Percentiles rank a stretch among this genome's conserved stretches.
phyloP scores from a whole-genome alignment of 2,329 filamentous ascomycete genomes.

The Trichophyton mentagrophytes region DNA sequence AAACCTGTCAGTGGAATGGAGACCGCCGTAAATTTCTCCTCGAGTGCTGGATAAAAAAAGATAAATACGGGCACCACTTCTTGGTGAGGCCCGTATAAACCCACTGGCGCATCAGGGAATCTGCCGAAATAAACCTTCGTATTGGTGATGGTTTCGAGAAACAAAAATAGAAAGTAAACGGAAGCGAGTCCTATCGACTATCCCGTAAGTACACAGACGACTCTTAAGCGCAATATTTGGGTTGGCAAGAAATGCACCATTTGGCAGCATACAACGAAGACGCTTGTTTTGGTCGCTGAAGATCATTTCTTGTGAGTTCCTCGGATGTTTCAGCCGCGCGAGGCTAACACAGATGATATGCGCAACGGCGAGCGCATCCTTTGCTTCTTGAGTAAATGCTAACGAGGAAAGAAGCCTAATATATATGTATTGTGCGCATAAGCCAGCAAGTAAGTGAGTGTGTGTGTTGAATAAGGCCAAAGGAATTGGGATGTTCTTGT shows the following conservation, averaged over 20 bases:
- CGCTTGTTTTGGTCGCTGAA: not conserved
- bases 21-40: not conserved
- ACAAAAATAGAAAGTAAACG: not conserved
- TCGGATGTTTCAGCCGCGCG: conserved; percentile 1
- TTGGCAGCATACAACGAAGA: not conserved
- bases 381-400: not conserved
- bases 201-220: not conserved
- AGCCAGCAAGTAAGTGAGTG: not conserved
- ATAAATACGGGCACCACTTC: conserved; percentile 1
- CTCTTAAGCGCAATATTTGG: not conserved
- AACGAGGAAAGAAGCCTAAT: not conserved
- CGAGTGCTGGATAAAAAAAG: not conserved
- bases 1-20: not conserved
- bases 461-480: not conserved
- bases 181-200: not conserved
- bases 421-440: not conserved
- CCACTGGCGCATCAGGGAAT: not conserved
- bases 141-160: not conserved
- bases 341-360: not conserved
- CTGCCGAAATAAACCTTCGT: not conserved
- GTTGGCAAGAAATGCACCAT: not conserved
- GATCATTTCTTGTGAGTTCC: conserved; percentile 4
- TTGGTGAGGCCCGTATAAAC: not conserved
- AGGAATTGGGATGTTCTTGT: not conserved
- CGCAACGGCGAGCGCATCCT: not conserved